Conservation (phyloP, 495 filamentous ascomycete genomes). For the Hypoxylon intermedium region DNA sequence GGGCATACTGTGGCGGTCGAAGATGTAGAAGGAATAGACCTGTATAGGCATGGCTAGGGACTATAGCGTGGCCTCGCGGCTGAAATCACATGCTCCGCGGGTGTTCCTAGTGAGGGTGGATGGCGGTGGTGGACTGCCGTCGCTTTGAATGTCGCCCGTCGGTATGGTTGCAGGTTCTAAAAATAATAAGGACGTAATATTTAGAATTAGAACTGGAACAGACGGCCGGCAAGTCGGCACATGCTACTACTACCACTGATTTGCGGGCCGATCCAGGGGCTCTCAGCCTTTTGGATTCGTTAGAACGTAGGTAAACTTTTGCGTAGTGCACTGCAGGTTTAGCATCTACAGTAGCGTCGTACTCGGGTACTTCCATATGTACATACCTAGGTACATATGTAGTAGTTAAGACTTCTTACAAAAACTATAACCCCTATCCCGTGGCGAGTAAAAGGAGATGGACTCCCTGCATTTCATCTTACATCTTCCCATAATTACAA, state of each 20-base stretch:
- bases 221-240: slow-evolving; percentile 33
- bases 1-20: slow-evolving; percentile 88
- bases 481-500: no score
- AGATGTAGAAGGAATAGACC: slow-evolving; percentile 96
- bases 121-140: not conserved
- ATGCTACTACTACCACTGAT: slow-evolving; percentile 17
- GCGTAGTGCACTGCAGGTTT: not conserved
- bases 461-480: no score
- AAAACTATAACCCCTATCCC: no score
- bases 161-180: slow-evolving; percentile 18
- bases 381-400: slow-evolving; percentile 3
- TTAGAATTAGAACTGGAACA: not conserved
- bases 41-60: slow-evolving; percentile 66
- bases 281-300: slow-evolving; percentile 5
- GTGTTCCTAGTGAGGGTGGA: not conserved
- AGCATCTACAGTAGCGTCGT: slow-evolving; percentile 1
- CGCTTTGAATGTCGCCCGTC: not conserved
- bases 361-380: not conserved
- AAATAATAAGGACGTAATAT: slow-evolving; percentile 24
- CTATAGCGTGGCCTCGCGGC: slow-evolving; percentile 30
- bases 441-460: no score
- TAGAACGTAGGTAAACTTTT: not conserved
- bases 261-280: slow-evolving; percentile 30
- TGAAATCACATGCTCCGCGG: slow-evolving; percentile 43
- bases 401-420: no score